Conservation (phyloP, 768 basidiomycete genomes). For the Russula griseocarnosa region DNA sequence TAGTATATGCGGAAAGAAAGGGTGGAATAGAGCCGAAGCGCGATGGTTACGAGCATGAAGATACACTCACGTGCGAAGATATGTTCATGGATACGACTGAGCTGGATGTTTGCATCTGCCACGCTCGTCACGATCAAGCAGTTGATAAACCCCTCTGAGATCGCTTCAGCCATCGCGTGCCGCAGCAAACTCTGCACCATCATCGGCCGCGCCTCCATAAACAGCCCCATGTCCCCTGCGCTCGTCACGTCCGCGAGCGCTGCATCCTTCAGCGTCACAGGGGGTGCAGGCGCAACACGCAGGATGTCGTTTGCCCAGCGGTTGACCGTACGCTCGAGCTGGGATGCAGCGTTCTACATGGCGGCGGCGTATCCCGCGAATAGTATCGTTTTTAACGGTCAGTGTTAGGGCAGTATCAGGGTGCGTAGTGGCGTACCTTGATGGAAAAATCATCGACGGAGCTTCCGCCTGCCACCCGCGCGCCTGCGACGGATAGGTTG, state of each 20-base stretch:
- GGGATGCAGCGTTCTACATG: constrained; percentile 63
- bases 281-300: constrained; percentile 50
- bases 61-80: constrained; percentile 68
- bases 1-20: background rate
- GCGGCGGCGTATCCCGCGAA: background rate
- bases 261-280: constrained; percentile 53
- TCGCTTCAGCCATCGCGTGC: constrained; percentile 73
- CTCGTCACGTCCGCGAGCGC: constrained; percentile 56
- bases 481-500: constrained; percentile 32
- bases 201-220: constrained; percentile 46
- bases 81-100: constrained; percentile 85
- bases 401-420: background rate
- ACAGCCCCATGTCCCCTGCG: constrained; percentile 40
- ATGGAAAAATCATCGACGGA: constrained; percentile 87
- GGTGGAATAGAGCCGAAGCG: background rate
- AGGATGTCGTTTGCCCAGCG: constrained; percentile 82
- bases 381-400: background rate
- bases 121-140: constrained; percentile 85
- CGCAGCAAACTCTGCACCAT: constrained; percentile 75
- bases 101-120: constrained; percentile 75
- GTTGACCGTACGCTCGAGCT: constrained; percentile 75
- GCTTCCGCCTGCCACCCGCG: constrained; percentile 46
- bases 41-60: background rate
- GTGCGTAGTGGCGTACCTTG: constrained; percentile 44
- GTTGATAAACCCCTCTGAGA: constrained; percentile 77